Percentiles rank a stretch among this genome's conserved stretches.
These are phyloP conservation scores for Parascedosporium putredinis DNA, from an alignment of 2,329 filamentous ascomycete genomes.

Conservation along the genomic window DNA sequence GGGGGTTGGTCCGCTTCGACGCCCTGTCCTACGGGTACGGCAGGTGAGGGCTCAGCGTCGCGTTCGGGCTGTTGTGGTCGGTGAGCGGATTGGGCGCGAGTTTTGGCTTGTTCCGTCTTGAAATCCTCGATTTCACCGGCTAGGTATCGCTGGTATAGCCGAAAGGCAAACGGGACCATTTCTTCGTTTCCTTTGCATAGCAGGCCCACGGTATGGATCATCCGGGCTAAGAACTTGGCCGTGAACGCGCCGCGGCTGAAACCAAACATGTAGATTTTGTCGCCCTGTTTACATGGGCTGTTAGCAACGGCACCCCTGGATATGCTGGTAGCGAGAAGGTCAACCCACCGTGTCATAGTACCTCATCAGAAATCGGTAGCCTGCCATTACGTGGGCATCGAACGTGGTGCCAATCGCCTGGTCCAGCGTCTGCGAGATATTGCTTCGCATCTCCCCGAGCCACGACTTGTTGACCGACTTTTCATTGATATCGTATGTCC, in stretches of 20 bases:
- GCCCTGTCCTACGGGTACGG: conserved; percentile 27
- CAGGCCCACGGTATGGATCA: conserved; percentile 38
- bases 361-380: conserved; percentile 44
- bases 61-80: conserved; percentile 30
- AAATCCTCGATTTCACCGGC: conserved; percentile 26
- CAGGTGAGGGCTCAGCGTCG: conserved; percentile 42
- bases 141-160: conserved; percentile 30
- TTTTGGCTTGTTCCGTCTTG: conserved; percentile 12
- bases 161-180: conserved; percentile 40
- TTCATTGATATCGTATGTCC: conserved; percentile 36
- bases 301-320: too few relatives aligned
- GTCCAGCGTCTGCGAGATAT: conserved; percentile 29
- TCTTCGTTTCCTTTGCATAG: conserved; percentile 42
- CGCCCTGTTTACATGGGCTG: conserved; percentile 22
- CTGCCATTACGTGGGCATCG: conserved; percentile 39
- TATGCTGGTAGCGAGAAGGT: not conserved
- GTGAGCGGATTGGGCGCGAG: conserved; percentile 35
- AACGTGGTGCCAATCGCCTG: conserved; percentile 35
- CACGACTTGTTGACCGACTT: conserved; percentile 27
- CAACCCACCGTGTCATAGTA: conserved; percentile 32
- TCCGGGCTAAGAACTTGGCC: conserved; percentile 40
- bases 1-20: conserved; percentile 17
- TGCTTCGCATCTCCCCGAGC: conserved; percentile 23
- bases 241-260: conserved; percentile 43
- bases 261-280: conserved; percentile 44